A percentile compares a stretch with the other conserved stretches of the same genome.
Conservation (phyloP, 495 filamentous ascomycete species). For the Neurospora sp. region DNA sequence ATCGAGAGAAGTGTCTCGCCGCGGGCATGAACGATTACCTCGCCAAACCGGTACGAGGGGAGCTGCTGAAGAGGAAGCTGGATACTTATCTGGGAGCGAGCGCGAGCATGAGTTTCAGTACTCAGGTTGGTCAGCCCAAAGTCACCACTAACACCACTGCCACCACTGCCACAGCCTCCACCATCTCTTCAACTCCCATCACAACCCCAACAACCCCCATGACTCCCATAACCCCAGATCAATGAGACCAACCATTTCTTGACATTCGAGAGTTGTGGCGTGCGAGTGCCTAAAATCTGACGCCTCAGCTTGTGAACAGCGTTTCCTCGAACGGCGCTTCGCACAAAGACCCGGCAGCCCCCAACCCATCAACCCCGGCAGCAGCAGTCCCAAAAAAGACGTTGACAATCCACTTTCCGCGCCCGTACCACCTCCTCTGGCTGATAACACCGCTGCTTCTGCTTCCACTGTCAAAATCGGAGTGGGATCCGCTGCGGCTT, state of each 20-base stretch:
- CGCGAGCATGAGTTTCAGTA: conserved; percentile 8
- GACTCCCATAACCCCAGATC: not conserved
- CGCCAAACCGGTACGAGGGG: conserved; percentile 75
- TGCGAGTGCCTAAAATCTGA: not conserved
- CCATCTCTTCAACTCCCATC: conserved; percentile 1
- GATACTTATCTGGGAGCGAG: conserved; percentile 46
- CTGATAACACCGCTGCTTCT: not conserved
- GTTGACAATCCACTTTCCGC: not conserved
- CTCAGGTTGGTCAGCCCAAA: not conserved
- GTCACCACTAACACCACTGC: not conserved
- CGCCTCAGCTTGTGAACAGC: not conserved
- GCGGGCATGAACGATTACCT: conserved; percentile 95
- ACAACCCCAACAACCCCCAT: conserved; percentile 8
- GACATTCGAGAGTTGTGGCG: not conserved
- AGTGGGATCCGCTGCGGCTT: not conserved
- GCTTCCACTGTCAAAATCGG: not conserved
- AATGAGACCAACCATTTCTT: not conserved
- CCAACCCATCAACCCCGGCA: not conserved
- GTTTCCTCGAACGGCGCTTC: not conserved
- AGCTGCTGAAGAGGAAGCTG: conserved; percentile 63
- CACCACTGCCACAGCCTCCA: not conserved
- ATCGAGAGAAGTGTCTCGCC: conserved; percentile 83
- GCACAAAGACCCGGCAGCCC: not conserved
- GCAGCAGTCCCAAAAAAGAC: not conserved
- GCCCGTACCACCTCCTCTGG: not conserved